Evolutionary conservation across 1,139 yeast species (phyloP), one percentile per base, ranked within the genome.

Genomic region (Taiozyma sp.): DNA sequence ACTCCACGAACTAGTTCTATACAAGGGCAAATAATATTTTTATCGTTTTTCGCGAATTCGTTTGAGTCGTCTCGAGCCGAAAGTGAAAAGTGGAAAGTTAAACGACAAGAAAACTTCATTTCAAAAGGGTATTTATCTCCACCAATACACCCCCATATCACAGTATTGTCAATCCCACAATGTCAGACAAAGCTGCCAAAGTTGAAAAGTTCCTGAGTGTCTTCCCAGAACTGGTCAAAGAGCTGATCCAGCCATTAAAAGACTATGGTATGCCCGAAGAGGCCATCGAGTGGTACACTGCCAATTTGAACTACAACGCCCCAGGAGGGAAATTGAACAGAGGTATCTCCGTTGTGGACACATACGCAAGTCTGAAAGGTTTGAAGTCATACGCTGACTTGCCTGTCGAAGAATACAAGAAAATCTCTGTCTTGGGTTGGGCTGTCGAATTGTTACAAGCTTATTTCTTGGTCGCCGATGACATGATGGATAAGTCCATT

Each of bases 261-360:
- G 74, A 74, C 51, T 88, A 90, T 70, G 88, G 89, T 52, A 88
- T 93, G 83, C 90, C 97, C 21, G 71, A 77, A 54, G 95, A 88
- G 57, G 98, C 97, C 47, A 77, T 88, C 54, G 81, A 80, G 40
- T 93, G 99, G 99, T 89, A 82, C 71, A 80, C 76, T 60, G 76
- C 76, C 56, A 85, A 78, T 60, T 74, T 93, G 67, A 72, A 84
- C 62, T 88, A 93, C 75, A 95, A 95, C 73, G 84, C 96, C 8
- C 93, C 96, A 50, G 97, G 98, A 53, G 99, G 99, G 47, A 95
- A 95, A 71, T 79, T 91, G 66, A 95, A 95, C 77, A 81, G 99
- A 68, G 99, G 99, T 22, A 75, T 95, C 56, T 88, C 97, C 39
- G 99, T 95, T 16, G 84, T 93, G 55, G 98, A 93, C 69, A 89